Conservation (phyloP, 768 basidiomycete genomes). For the Brasilioporus rufonigricans region DNA sequence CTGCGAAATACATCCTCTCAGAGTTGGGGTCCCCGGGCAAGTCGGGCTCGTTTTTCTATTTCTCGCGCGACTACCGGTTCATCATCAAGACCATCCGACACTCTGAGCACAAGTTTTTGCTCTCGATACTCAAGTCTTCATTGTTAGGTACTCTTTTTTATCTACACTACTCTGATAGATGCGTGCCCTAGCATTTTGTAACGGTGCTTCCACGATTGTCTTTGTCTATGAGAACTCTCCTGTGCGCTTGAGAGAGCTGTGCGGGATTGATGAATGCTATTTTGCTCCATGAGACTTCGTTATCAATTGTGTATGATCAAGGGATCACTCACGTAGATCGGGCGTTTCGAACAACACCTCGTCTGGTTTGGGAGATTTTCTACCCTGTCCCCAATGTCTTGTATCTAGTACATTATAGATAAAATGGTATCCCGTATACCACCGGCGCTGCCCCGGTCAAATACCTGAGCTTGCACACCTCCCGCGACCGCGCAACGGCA, state of each 20-base stretch:
- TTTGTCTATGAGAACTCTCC: neutral
- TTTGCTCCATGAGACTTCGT: neutral
- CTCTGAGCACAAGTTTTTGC: conserved; percentile 90
- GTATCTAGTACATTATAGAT: conserved; percentile 54
- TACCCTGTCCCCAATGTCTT: too few species aligned
- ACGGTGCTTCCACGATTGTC: neutral
- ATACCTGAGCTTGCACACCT: conserved; percentile 85
- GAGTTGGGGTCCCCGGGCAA: conserved; percentile 98
- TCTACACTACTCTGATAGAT: too few species aligned
- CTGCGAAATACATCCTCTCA: too few species aligned
- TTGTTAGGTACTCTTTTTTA: too few species aligned
- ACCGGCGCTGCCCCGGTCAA: conserved; percentile 94
- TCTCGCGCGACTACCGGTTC: conserved; percentile 97
- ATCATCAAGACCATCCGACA: conserved; percentile 99
- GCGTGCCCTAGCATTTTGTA: too few species aligned
- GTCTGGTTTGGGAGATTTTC: too few species aligned
- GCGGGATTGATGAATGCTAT: neutral
- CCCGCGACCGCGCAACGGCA: conserved; percentile 79
- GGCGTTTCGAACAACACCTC: neutral
- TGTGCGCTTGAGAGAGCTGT: too few species aligned
- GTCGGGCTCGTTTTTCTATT: conserved; percentile 99
- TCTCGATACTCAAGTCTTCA: conserved; percentile 40
- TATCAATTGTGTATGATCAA: too few species aligned
- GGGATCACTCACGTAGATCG: too few species aligned
- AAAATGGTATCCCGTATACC: conserved; percentile 94